Conservation (phyloP, 78 protist genomes). For the Dictyostelium firmibasis region DNA sequence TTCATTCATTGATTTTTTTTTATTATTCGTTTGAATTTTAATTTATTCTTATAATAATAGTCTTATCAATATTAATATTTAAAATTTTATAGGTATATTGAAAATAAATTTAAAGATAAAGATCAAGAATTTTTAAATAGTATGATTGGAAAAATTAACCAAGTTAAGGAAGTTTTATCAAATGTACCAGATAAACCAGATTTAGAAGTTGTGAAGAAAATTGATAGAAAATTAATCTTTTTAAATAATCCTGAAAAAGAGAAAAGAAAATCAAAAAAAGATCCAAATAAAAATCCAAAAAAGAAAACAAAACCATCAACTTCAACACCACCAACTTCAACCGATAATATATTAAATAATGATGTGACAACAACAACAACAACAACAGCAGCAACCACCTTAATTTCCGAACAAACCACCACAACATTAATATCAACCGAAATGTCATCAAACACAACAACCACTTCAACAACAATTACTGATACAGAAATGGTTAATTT, state of each 20-base stretch:
- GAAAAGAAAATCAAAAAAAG: constrained; percentile 40
- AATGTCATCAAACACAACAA: background rate
- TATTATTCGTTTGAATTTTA: too few species aligned
- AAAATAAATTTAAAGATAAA: constrained; percentile 22
- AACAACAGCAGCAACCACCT: background rate
- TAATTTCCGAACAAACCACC: background rate
- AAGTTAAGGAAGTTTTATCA: background rate
- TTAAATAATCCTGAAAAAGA: constrained; percentile 52
- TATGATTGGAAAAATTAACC: background rate
- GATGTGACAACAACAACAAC: background rate
- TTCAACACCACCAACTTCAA: background rate
- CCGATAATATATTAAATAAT: background rate
- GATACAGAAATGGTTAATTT: background rate
- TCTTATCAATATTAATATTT: too few species aligned
- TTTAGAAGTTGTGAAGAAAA: constrained; percentile 1
- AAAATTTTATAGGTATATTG: background rate
- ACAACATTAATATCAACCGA: background rate
- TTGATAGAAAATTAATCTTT: constrained; percentile 57
- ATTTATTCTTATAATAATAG: too few species aligned
- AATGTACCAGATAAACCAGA: constrained; percentile 27
- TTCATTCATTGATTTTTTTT: too few species aligned
- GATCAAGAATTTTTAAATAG: background rate
- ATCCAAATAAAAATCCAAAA: constrained; percentile 1
- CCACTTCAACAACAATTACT: background rate
- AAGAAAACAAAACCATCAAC: constrained; percentile 8